Evolutionary conservation across 805 yeast genomes (phyloP), one percentile per base, ranked within the genome.

Genomic region (Geotrichum ghanense): DNA sequence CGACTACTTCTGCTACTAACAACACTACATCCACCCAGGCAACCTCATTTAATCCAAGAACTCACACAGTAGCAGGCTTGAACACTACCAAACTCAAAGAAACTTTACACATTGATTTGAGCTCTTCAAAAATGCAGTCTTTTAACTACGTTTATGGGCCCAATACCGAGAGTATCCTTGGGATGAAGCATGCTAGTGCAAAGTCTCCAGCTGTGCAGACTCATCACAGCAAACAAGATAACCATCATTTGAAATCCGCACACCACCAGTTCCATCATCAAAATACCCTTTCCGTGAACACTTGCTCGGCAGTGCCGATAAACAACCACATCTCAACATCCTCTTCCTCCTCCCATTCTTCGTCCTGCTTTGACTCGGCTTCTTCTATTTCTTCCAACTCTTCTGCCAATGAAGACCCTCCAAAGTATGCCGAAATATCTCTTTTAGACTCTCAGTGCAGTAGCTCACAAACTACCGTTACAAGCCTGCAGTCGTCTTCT

Each of bases 151-250:
- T 31, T 12, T 31, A 31, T 19, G n/a, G n/a, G 37, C 37, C 17
- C 37, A 31, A 31, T n/a, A 9, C 12, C 14, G 7, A 6, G 17
- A 31, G 19, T 4, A 31, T 9, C 19, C 17, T n/a, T n/a, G n/a
- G n/a, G n/a, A n/a, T n/a, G n/a, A n/a, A n/a, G n/a, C n/a, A n/a
- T n/a, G n/a, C n/a, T n/a, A n/a, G n/a, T 31, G 37, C 14, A 5
- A n/a, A 19, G 37, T 19, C 37, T n/a, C 5, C 12, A 6, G 16
- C 19, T 19, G 12, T 7, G 14, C 40, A 35, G 7, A 10, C 19
- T 35, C 51, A 48, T 22, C 49, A 48, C 31, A 47, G 51, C 51
- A 49, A 49, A 34, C 46, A 52, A 40, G 51, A 52, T 22, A 48
- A 50, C 35, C 55, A 52, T 26, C 55, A 51, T 37, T 22, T 51